Base-by-base conservation (phyloP, 2,329 filamentous ascomycete genomes). In the Hypomyces rosellus region DNA sequence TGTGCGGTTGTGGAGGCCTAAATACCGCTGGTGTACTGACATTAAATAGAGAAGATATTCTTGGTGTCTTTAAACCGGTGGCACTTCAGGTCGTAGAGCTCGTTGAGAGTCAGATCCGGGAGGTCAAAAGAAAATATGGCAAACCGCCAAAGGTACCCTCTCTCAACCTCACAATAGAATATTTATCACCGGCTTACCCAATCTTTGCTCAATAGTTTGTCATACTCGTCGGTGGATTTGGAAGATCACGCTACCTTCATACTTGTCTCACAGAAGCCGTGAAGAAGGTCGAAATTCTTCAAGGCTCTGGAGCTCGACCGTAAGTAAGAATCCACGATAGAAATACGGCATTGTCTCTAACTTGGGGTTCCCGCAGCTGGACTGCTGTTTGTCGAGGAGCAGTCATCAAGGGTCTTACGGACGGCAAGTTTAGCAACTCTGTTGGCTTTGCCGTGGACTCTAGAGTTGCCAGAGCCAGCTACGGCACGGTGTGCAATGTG, bases 151-250 rank as follows among this genome's bases (percentile, higher is more conserved):
- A 64, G 54, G 67, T 68, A 43, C 34, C 43, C 7, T 7, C 16
- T 37, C 11, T 4, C 4, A 14, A 4, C 12, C 34, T 37, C 34
- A 14, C 11, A 5, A 13, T 12, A 5, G 5, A 3, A 5, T 9
- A 11, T 13, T 16, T 9, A 34, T 25, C 20, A 43, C 7, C 12
- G 13, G 12, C n/a, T 14, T 37, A 34, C 12, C 40, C 45, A 16
- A 46, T 16, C 2, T n/a, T 2, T 2, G 0, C 4, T 5, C 15
- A 3, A 11, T 20, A 72, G 71, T 66, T 64, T 20, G 47, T 73
- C 5, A 59, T 72, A 1, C 59, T 74, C 0, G 69, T 68, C 0
- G 71, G 71, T 0, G 71, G 70, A 0, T 67, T 74, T 5, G 70
- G 71, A 0, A 54, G 64, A 2, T 66, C 59, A 13, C 33, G 44